These are phyloP conservation scores for Boletus reticuloceps DNA, from an alignment of 768 basidiomycete genomes.

Conservation along the genomic window DNA sequence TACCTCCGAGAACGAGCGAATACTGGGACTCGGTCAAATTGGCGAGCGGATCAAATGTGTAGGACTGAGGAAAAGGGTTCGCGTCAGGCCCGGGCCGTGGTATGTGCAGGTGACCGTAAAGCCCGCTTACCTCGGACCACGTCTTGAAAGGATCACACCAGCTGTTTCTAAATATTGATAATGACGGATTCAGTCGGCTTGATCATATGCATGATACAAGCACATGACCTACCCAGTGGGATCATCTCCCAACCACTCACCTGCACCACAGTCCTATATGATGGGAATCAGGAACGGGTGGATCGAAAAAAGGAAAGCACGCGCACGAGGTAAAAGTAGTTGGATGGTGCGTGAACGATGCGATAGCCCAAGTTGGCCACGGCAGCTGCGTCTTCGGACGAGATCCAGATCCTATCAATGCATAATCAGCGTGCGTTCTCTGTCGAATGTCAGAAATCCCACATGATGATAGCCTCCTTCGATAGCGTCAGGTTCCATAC, in stretches of 20 bases:
- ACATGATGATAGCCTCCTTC: constrained; percentile 45
- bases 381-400: constrained; percentile 36
- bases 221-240: constrained; percentile 29
- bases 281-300: constrained; percentile 1
- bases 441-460: not conserved
- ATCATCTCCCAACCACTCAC: constrained; percentile 42
- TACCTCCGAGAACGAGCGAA: constrained; percentile 38
- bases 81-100: no score
- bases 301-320: not conserved
- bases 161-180: constrained; percentile 29
- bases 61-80: no score
- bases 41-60: constrained; percentile 49
- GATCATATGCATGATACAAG: not conserved
- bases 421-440: not conserved
- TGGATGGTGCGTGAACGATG: constrained; percentile 46
- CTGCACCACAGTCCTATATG: constrained; percentile 44
- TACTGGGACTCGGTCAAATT: constrained; percentile 37
- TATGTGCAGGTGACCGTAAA: not conserved
- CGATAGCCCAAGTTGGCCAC: constrained; percentile 41
- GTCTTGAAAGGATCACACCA: constrained; percentile 55
- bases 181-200: constrained; percentile 4
- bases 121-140: constrained; percentile 42
- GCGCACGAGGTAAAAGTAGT: constrained; percentile 52
- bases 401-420: constrained; percentile 43
- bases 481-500: constrained; percentile 37